Percentiles rank a stretch among this genome's conserved stretches.
phyloP scores from a whole-genome alignment of 257 asterid genomes.

The Solanum appendiculatum region DNA sequence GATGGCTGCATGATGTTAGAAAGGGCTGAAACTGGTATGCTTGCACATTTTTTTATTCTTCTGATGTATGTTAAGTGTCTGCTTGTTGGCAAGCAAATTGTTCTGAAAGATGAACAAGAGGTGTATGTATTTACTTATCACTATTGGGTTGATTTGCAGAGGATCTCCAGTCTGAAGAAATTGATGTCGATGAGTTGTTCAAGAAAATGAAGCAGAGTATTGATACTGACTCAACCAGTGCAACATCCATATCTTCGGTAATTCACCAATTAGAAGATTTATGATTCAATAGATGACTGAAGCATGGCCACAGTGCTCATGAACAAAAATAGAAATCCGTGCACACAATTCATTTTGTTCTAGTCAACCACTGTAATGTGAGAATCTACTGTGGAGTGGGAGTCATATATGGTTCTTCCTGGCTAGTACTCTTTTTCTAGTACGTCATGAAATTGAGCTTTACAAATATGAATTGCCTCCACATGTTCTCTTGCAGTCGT shows the following conservation, averaged over 20 bases:
- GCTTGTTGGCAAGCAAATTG: background rate
- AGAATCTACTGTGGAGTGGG: background rate
- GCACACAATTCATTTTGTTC: background rate
- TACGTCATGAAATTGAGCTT: background rate
- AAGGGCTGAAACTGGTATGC: slow-evolving; percentile 30
- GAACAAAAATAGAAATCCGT: background rate
- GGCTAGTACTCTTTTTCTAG: background rate
- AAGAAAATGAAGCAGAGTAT: slow-evolving; percentile 46
- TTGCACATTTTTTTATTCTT: background rate
- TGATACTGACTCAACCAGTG: slow-evolving; percentile 28
- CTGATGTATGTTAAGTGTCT: background rate
- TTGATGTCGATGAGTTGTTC: slow-evolving; percentile 52
- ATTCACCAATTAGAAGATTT: background rate
- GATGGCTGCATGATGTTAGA: slow-evolving; percentile 55
- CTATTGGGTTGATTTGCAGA: slow-evolving; percentile 24
- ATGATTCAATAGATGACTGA: background rate
- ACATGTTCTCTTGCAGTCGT: background rate
- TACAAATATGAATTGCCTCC: background rate
- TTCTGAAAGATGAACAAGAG: background rate
- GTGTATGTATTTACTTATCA: background rate
- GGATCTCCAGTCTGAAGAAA: slow-evolving; percentile 41
- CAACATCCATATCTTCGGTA: slow-evolving; percentile 75
- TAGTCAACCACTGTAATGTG: background rate
- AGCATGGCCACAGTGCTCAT: background rate
- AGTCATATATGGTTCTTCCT: background rate